Conservation (phyloP, 2,329 filamentous ascomycete species). For the Penicillium palitans region DNA sequence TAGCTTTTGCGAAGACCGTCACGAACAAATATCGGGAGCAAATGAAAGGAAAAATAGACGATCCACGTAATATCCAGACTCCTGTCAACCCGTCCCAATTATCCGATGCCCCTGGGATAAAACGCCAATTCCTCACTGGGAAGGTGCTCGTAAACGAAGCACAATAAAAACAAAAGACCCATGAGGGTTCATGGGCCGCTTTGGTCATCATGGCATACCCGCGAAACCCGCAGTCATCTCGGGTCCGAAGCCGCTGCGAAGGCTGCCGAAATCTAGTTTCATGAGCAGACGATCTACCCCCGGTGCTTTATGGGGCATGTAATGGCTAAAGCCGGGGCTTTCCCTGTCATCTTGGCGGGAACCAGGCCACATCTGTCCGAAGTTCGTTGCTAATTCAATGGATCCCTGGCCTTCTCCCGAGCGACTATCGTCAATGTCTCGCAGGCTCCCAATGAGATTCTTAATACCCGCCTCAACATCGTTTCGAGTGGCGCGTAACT, state of each 20-base stretch:
- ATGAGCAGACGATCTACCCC: constrained; percentile 83
- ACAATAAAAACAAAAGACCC: not conserved
- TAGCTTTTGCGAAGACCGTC: not conserved
- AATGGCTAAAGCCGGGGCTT: constrained; percentile 43
- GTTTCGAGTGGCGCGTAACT: constrained; percentile 64
- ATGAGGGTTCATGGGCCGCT: not conserved
- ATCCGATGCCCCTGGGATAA: not conserved
- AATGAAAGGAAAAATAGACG: not conserved
- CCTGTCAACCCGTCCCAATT: not conserved
- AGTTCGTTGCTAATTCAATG: constrained; percentile 33
- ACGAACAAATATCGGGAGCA: not conserved
- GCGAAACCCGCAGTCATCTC: constrained; percentile 19
- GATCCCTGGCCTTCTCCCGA: constrained; percentile 39
- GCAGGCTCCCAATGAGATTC: constrained; percentile 56
- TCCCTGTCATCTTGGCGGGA: constrained; percentile 28
- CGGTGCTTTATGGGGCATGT: constrained; percentile 70
- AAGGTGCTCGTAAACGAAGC: not conserved
- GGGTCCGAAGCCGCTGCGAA: constrained; percentile 15
- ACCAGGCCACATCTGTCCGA: constrained; percentile 28
- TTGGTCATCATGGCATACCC: constrained; percentile 12
- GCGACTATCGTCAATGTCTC: constrained; percentile 61
- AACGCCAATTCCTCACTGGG: constrained; percentile 8
- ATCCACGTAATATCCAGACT: not conserved
- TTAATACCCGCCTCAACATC: constrained; percentile 68
- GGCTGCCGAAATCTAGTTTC: constrained; percentile 71